Evolutionary conservation across 208 protist species (phyloP), one percentile per base, ranked within the genome.

Genomic region (Acanthamoeba castellanii): DNA sequence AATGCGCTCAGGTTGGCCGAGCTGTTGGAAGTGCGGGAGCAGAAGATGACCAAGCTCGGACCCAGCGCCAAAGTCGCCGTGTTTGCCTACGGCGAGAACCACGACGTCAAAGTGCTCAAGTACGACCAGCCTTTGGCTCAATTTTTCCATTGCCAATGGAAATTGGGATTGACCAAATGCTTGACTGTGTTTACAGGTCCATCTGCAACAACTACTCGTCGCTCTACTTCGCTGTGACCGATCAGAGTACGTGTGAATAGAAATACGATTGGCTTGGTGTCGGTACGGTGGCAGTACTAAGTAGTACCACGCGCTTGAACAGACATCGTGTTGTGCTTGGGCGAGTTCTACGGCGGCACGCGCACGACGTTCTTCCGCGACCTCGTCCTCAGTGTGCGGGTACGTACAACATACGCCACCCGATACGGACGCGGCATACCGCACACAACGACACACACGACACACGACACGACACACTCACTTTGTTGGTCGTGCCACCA

Each of bases 171-270:
- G n/a, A n/a, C n/a, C n/a, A n/a, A n/a, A n/a, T n/a, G n/a, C n/a
- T n/a, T 13, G 7, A 8, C 72, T 82, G 13, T 9, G 45, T 25
- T 16, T 55, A 47, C 37, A 82, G 74, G 42, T 42, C 74, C 9
- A 82, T 82, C 9, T 82, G 74, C 74, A 82, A 32, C 42, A 52
- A 82, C 42, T 27, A 82, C 74, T 82, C 74, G 16, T 82, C 74
- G 16, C 74, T 82, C 74, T 82, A 82, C 74, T 82, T 82, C 42
- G 74, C 74, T 11, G 74, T 82, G 8, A 82, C 74, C 42, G 74
- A 82, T n/a, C 30, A 82, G 27, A 82, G 74, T 82, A n/a, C 74
- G 74, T 50, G 20, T 25, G 20, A 18, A 34, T 72, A 25, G 27
- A 9, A 37, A 37, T 37, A 0, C 37, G 37, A 37, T 37, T 37